Evolutionary conservation across 805 yeast species (phyloP), one percentile per base, ranked within the genome.

Genomic region (Saturnispora quitensis): DNA sequence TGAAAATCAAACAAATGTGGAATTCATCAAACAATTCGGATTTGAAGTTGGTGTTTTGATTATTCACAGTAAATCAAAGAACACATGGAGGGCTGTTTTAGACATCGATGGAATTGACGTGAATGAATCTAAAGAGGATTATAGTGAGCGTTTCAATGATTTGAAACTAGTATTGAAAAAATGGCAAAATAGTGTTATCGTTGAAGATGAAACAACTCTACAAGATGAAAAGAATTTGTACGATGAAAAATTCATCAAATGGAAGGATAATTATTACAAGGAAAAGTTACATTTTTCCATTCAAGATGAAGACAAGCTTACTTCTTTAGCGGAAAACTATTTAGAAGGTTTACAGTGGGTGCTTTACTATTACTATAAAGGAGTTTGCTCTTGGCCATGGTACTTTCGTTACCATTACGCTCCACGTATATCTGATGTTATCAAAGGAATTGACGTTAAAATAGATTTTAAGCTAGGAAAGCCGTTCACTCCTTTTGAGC

Each of bases 341-440:
- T 74, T 93, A 42, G 96, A 90, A 68, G 99, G 99, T 57, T 74
- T 91, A 56, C 99, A 91, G 69, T 91, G 99, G 99, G 98, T 93
- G 13, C 72, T 93, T 66, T 82, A 77, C 62, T 91, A 91, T 70
- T 91, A 91, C 68, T 91, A 89, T 64, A 77, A 78, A 59, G 98
- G 97, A 27, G 83, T 88, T 62, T 86, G 88, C 40, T 89, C 98
- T 2, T 91, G 99, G 99, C 84, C 87, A 44, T 91, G 98, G 99
- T 91, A 78, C 64, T 91, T 78, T 66, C 80, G 74, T 58, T 86
- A 87, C 67, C 97, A 93, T 65, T 91, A 91, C 67, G 80, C 98
- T 17, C 99, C 99, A 45, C 81, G 96, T 72, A 88, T 91, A 53
- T 88, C 97, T 4, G 98, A 91, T 68, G 74, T 91, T 55, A 68